phyloP scores from a whole-genome alignment of 225 moss, liverwort and hornwort genomes.

The Physcomitrium patens region DNA sequence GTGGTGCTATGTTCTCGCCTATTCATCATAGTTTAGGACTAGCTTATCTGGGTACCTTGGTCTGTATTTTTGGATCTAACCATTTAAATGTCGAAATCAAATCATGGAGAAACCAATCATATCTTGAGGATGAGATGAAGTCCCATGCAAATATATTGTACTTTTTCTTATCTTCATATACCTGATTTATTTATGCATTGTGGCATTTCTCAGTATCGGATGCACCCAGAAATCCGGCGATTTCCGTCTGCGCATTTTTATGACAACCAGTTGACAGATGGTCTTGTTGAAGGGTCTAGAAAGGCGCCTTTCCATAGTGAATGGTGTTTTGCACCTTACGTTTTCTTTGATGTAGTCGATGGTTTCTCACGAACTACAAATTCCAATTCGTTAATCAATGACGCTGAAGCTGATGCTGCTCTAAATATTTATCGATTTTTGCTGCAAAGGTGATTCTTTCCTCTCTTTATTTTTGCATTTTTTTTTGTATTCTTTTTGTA shows the following conservation, averaged over 20 bases:
- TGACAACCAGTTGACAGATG: constrained; percentile 72
- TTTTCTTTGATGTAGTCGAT: constrained; percentile 87
- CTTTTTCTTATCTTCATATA: constrained; percentile 3
- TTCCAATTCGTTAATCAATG: constrained; percentile 77
- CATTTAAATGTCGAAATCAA: not conserved
- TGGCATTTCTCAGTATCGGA: constrained; percentile 69
- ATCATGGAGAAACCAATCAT: not conserved
- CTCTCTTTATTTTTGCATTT: no score
- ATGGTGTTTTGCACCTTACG: constrained; percentile 78
- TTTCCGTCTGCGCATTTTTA: constrained; percentile 95
- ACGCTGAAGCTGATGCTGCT: constrained; percentile 83
- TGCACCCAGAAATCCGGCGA: constrained; percentile 96
- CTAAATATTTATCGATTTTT: constrained; percentile 65
- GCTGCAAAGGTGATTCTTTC: constrained; percentile 53
- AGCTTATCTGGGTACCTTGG: constrained; percentile 18
- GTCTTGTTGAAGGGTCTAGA: constrained; percentile 55
- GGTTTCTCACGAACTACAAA: constrained; percentile 70
- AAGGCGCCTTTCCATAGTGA: constrained; percentile 79
- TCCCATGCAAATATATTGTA: constrained; percentile 9
- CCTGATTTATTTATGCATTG: constrained; percentile 13
- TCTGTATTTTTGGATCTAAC: not conserved
- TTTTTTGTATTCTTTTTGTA: no score
- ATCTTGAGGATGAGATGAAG: constrained; percentile 4
- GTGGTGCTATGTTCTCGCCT: constrained; percentile 15
- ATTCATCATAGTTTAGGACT: constrained; percentile 6